phyloP scores from a whole-genome alignment of 345 rosid species.

The Sisymbrium altissimum region DNA sequence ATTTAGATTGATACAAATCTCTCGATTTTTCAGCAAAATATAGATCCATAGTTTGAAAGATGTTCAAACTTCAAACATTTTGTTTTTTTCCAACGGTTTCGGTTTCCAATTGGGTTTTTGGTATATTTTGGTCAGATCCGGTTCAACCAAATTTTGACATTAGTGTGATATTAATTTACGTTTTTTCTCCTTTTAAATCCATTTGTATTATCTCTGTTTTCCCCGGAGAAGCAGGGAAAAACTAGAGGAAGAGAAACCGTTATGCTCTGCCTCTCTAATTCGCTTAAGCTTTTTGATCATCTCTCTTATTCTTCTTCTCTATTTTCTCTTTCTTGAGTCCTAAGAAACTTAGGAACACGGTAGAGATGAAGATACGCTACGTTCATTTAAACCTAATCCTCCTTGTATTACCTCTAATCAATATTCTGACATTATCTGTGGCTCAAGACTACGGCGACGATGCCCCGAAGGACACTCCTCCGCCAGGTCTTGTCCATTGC shows the following conservation, averaged over 20 bases:
- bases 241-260: constrained; percentile 36
- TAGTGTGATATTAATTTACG: not conserved
- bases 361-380: constrained; percentile 23
- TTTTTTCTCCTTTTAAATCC: not conserved
- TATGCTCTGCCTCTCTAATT: constrained; percentile 32
- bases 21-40: not conserved
- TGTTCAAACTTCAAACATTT: not conserved
- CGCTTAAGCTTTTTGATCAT: constrained; percentile 14
- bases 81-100: not conserved
- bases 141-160: not conserved
- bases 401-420: constrained; percentile 20
- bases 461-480: constrained; percentile 24
- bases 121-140: not conserved
- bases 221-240: constrained; percentile 23
- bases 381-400: constrained; percentile 5
- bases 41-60: not conserved
- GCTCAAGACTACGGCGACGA: constrained; percentile 51
- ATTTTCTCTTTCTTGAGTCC: constrained; percentile 28
- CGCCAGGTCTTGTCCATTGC: constrained; percentile 55
- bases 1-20: not conserved
- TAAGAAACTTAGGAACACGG: constrained; percentile 20
- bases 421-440: not conserved
- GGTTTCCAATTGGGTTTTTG: not conserved
- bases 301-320: constrained; percentile 8
- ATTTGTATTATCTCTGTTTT: constrained; percentile 10